These are phyloP conservation scores for Suillus cothurnatus DNA, from an alignment of 768 basidiomycete genomes.

Conservation along the genomic window DNA sequence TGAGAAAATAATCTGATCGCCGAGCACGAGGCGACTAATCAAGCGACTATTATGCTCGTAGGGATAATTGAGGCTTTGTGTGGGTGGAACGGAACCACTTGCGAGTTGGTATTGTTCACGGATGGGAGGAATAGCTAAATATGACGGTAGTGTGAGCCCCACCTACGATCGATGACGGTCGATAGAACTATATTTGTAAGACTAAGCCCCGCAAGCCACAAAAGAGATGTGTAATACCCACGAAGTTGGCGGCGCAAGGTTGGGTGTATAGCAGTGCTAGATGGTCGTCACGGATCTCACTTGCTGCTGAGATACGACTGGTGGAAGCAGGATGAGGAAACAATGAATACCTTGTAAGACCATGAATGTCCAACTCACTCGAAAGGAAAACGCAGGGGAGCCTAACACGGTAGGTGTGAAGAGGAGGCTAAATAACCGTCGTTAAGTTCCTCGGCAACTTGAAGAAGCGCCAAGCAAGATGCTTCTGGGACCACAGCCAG, in stretches of 20 bases:
- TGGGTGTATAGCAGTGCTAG: background rate
- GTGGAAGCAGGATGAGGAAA: background rate
- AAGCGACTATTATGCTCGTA: background rate
- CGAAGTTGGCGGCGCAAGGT: background rate
- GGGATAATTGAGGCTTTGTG: background rate
- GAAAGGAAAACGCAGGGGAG: background rate
- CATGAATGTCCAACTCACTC: background rate
- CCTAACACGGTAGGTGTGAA: background rate
- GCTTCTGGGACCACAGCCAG: background rate
- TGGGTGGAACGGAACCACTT: background rate
- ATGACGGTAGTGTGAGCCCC: slow-evolving; percentile 3
- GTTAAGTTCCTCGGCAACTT: background rate
- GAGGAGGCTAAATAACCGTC: slow-evolving; percentile 2
- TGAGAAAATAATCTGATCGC: background rate
- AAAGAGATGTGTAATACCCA: background rate
- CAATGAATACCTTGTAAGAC: no score
- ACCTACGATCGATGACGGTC: background rate
- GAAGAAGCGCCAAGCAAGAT: background rate
- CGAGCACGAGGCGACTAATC: background rate
- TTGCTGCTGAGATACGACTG: background rate
- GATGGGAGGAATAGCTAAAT: slow-evolving; percentile 2
- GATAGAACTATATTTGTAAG: background rate
- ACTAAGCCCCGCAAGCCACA: background rate
- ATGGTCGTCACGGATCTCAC: background rate
- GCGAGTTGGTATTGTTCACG: background rate